Percentiles rank a stretch among this genome's conserved stretches.
Evolutionary conservation across 2,329 filamentous ascomycete genomes (phyloP).

Genomic region (Pestalotiopsis sp.): DNA sequence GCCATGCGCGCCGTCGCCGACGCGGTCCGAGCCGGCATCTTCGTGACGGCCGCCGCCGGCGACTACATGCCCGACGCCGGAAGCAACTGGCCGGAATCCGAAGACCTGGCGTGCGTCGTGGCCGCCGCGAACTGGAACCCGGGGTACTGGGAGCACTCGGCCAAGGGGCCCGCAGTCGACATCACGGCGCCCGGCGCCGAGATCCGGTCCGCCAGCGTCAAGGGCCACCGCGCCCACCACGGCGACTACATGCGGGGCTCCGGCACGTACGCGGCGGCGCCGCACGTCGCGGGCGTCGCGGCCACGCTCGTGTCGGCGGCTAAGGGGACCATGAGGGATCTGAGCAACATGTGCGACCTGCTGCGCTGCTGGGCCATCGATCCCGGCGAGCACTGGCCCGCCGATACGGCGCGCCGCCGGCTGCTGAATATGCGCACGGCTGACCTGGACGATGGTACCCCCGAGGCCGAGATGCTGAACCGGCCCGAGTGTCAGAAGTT

Average conservation of each 20-base stretch:
- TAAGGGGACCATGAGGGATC: not conserved
- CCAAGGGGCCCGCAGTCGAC: conserved; percentile 17
- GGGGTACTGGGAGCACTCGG: too few relatives aligned
- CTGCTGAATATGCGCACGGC: not conserved
- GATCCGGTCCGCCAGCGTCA: conserved; percentile 4
- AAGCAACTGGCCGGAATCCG: conserved; percentile 21
- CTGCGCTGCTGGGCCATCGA: not conserved
- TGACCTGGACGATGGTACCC: not conserved
- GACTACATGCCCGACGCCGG: conserved; percentile 24
- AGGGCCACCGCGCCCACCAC: not conserved
- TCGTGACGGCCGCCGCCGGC: conserved; percentile 23
- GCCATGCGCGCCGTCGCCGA: conserved; percentile 20
- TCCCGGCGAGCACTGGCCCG: not conserved
- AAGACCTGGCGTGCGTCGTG: conserved; percentile 21
- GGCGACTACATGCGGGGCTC: not conserved
- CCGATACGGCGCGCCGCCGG: not conserved
- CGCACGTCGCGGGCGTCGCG: conserved; percentile 14
- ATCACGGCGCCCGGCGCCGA: conserved; percentile 21
- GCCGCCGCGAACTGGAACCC: conserved; percentile 14
- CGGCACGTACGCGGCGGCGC: conserved; percentile 6
- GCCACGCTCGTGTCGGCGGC: conserved; percentile 10
- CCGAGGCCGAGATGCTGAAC: too few relatives aligned
- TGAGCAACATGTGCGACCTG: not conserved
- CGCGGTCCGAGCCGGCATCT: conserved; percentile 19
- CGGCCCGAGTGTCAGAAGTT: too few relatives aligned